Evolutionary conservation across 1,284 basidiomycete species (phyloP).

Genomic region (Cryptococcus jaspeensis): DNA sequence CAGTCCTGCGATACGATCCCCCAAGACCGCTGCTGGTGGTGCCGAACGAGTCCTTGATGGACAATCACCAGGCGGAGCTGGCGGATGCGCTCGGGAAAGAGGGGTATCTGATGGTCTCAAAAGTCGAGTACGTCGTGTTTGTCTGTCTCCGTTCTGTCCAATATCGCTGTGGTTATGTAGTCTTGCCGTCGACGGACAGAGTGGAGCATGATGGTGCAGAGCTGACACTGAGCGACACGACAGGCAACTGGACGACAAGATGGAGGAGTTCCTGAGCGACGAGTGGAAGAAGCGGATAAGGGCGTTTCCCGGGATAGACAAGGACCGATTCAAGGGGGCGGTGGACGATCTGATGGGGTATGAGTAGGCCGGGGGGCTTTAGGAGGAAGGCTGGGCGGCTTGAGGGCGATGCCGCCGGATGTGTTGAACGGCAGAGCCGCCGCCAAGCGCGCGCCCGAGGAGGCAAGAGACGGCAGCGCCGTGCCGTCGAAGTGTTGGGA

Average conservation of each 20-base stretch:
- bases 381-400: too few species aligned
- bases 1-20: slow-evolving; percentile 66
- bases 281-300: slow-evolving; percentile 3
- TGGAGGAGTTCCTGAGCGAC: slow-evolving; percentile 7
- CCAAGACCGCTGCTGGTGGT: slow-evolving; percentile 78
- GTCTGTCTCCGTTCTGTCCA: too few species aligned
- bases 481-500: too few species aligned
- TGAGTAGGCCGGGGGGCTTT: neutral
- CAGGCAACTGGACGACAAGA: slow-evolving; percentile 8
- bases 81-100: slow-evolving; percentile 66
- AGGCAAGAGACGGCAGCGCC: too few species aligned
- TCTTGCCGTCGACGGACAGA: too few species aligned
- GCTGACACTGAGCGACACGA: neutral
- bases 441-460: too few species aligned
- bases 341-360: slow-evolving; percentile 36
- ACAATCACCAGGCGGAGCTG: slow-evolving; percentile 91
- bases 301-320: slow-evolving; percentile 17
- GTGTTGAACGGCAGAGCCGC: too few species aligned
- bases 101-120: slow-evolving; percentile 65
- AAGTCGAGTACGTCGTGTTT: slow-evolving; percentile 37
- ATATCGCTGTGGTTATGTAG: too few species aligned
- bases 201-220: neutral
- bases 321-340: slow-evolving; percentile 21
- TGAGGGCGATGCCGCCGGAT: too few species aligned
- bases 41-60: slow-evolving; percentile 82